Conservation (phyloP, 345 rosid genomes). For the Heritiera fomes region DNA sequence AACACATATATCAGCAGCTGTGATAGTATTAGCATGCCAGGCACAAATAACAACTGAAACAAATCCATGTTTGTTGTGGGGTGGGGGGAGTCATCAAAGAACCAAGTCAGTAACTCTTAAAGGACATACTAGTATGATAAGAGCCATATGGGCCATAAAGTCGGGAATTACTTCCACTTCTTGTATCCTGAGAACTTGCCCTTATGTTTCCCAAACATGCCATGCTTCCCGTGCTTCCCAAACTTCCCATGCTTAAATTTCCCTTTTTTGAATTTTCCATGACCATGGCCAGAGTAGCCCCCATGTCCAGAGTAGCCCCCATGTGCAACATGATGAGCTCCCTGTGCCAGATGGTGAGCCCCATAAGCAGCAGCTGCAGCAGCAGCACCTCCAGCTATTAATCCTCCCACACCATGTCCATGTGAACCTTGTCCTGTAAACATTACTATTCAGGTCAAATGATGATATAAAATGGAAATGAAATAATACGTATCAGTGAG, state of each 20-base stretch:
- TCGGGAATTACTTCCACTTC: constrained; percentile 11
- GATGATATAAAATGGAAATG: neutral
- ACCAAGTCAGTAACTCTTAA: constrained; percentile 12
- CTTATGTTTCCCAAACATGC: constrained; percentile 69
- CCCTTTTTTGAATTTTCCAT: constrained; percentile 30
- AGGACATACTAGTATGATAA: neutral
- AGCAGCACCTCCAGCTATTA: constrained; percentile 72
- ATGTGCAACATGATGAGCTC: constrained; percentile 24
- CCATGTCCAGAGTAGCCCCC: constrained; percentile 44
- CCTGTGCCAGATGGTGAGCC: constrained; percentile 67
- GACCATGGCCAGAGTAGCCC: constrained; percentile 38
- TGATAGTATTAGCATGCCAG: neutral
- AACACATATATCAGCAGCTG: neutral
- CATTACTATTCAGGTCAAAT: constrained; percentile 6
- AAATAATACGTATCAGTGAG: neutral
- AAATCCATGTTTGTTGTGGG: neutral
- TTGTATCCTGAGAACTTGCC: constrained; percentile 29
- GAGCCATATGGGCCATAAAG: neutral
- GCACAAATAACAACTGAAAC: neutral
- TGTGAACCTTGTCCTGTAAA: constrained; percentile 44
- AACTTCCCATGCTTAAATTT: constrained; percentile 71
- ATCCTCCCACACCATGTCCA: constrained; percentile 51
- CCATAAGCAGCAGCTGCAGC: constrained; percentile 73
- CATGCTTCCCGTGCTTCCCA: constrained; percentile 60
- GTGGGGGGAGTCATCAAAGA: neutral